Conservation (phyloP, 371 early-diverging fungal genomes). For the Apophysomyces trapeziformis region DNA sequence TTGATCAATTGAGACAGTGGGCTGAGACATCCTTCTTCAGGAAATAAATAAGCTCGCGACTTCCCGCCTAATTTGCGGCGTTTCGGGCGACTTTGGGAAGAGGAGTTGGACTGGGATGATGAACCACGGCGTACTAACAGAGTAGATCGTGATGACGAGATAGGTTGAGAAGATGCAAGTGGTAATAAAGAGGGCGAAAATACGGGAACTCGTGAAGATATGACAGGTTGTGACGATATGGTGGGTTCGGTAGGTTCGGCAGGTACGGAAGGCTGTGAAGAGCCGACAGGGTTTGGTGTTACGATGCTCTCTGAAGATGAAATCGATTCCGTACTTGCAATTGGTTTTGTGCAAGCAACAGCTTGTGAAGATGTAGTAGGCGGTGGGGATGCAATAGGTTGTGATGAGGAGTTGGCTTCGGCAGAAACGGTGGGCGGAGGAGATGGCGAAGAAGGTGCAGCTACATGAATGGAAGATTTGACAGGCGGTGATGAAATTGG, state of each 20-base stretch:
- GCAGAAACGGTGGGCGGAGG: neutral
- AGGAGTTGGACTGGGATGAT: neutral
- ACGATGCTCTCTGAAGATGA: neutral
- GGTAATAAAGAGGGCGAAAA: no score
- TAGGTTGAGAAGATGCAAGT: neutral
- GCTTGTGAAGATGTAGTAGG: no score
- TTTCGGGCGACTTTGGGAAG: constrained; percentile 2
- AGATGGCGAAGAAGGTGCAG: neutral
- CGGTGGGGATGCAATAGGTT: neutral
- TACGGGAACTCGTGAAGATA: no score
- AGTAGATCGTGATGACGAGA: neutral
- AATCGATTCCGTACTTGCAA: neutral
- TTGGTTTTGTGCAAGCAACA: no score
- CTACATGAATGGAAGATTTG: neutral
- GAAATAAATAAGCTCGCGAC: neutral
- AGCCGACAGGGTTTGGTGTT: neutral
- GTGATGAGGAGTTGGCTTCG: neutral
- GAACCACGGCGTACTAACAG: neutral
- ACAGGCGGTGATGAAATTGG: no score
- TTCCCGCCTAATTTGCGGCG: constrained; percentile 1
- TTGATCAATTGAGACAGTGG: constrained; percentile 2
- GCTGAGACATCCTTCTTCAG: neutral
- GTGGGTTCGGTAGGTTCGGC: no score
- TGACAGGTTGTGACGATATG: no score
- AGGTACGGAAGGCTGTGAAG: neutral